Evolutionary conservation across 106 monocot species (phyloP), one percentile per base, ranked within the genome.

Genomic region (Dioscorea alata): DNA sequence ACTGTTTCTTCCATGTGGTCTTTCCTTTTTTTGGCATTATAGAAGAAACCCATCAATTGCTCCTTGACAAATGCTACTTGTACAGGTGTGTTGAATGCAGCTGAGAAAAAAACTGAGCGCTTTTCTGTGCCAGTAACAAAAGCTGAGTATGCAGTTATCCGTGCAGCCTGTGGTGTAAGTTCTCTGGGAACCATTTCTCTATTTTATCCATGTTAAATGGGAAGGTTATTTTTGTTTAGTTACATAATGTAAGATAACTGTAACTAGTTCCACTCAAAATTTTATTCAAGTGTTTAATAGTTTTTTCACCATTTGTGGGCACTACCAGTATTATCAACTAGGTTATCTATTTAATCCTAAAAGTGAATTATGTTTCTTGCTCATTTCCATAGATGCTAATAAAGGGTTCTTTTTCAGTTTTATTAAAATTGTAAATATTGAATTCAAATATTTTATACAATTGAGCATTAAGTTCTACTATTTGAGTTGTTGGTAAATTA

Each of bases 91-190:
- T 35, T 80, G 60, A 84, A 86, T 65, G 73, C 74, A 49, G 12
- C 73, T 57, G 61, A 73, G 61, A 88, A 86, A 67, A 86, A 84
- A 48, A 78, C 58, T 28, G 96, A 96, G 31, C 92, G 92, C 14
- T 58, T 96, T 16, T 66, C 84, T 51, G 50, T 96, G 8, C 80
- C 96, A 31, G 78, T 92, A 50, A 78, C 91, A 49, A 96, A 82
- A 77, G 96, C 88, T 31, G 96, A 96, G 78, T 96, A 92, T 71
- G 50, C 89, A 23, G 96, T 89, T 42, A 75, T 96, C 77, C 92
- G 96, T 56, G 78, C 88, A 56, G 82, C 86, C 28, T 92, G 77
- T 25, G 78, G 86, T 68, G 96, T 96, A 96, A 86, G 96, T 69
- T 48, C 61, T 23, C 13, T 33, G 52, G n/a, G 4, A 22, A 48